Conservation (phyloP, 441 rosid genomes). For the Daphne laureola region DNA sequence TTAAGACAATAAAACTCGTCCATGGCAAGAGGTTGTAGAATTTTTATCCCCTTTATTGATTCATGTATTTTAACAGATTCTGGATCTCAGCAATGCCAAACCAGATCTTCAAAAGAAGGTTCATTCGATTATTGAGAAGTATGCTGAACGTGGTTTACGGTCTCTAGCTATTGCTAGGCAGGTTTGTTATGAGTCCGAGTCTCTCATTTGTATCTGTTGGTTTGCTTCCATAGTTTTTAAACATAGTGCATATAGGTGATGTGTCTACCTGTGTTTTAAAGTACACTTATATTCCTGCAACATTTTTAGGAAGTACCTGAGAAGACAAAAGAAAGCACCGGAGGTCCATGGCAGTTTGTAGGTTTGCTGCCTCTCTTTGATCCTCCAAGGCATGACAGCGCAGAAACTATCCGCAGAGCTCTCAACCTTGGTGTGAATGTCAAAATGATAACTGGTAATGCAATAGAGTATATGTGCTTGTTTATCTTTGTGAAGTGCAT, state of each 20-base stretch:
- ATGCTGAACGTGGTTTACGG: conserved; percentile 84
- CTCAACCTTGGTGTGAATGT: conserved; percentile 91
- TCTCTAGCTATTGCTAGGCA: conserved; percentile 66
- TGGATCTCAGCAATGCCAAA: conserved; percentile 54
- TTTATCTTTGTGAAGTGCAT: conserved; percentile 4
- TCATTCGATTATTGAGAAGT: conserved; percentile 49
- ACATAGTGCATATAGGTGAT: too few relatives aligned
- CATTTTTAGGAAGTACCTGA: conserved; percentile 47
- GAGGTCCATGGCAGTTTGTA: conserved; percentile 64
- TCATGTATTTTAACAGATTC: conserved; percentile 37
- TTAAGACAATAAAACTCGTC: not conserved
- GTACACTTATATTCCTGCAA: conserved; percentile 2
- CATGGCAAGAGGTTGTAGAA: not conserved
- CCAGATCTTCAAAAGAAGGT: conserved; percentile 66
- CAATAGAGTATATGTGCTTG: conserved; percentile 9
- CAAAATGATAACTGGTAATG: conserved; percentile 94
- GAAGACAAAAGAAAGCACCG: conserved; percentile 52
- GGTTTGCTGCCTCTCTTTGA: conserved; percentile 68
- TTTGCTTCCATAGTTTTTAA: not conserved
- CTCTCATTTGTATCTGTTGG: too few relatives aligned
- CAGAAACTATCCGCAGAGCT: conserved; percentile 89
- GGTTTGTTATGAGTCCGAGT: conserved; percentile 16
- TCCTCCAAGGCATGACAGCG: conserved; percentile 92
- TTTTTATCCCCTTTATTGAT: conserved; percentile 7
- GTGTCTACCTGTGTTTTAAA: not conserved